These are phyloP conservation scores for Pseudogymnoascus sp. DNA, from an alignment of 2,329 filamentous ascomycete species.

Conservation along the genomic window DNA sequence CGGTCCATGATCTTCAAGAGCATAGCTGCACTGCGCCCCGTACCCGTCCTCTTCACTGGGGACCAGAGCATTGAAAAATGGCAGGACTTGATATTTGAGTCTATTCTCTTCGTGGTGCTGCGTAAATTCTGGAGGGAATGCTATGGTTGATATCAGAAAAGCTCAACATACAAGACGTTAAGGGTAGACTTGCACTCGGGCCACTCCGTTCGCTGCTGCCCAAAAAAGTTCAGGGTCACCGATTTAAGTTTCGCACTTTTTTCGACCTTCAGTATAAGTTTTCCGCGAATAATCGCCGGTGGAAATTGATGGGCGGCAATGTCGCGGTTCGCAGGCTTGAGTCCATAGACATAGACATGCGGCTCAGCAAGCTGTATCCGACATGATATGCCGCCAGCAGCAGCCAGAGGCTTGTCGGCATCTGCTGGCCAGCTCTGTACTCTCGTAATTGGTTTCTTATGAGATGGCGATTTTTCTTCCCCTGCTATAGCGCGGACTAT, in stretches of 20 bases:
- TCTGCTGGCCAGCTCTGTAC: slow-evolving; percentile 41
- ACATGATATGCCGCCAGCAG: slow-evolving; percentile 67
- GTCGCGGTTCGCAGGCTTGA: slow-evolving; percentile 60
- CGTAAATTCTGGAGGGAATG: slow-evolving; percentile 79
- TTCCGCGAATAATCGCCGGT: slow-evolving; percentile 80
- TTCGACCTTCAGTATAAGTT: slow-evolving; percentile 70
- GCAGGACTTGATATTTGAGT: slow-evolving; percentile 79
- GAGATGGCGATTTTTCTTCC: slow-evolving; percentile 31
- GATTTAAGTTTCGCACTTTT: slow-evolving; percentile 93
- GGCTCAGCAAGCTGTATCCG: slow-evolving; percentile 71
- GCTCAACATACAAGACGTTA: not conserved
- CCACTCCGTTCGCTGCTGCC: slow-evolving; percentile 86
- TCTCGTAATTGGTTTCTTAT: slow-evolving; percentile 24
- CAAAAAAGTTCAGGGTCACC: slow-evolving; percentile 77
- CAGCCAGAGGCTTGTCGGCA: slow-evolving; percentile 60
- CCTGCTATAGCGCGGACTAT: not conserved
- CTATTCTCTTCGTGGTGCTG: slow-evolving; percentile 79
- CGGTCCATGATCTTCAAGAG: slow-evolving; percentile 24
- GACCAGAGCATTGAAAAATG: slow-evolving; percentile 79
- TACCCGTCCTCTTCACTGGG: slow-evolving; percentile 52
- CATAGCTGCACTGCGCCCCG: slow-evolving; percentile 56
- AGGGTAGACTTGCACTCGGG: slow-evolving; percentile 64
- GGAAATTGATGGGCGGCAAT: slow-evolving; percentile 20
- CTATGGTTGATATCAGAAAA: slow-evolving; percentile 29
- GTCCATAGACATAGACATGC: slow-evolving; percentile 71